A percentile compares a stretch with the other conserved stretches of the same genome.
These are phyloP conservation scores for Penicillium crystallinum DNA, from an alignment of 495 filamentous ascomycete species.

Conservation along the genomic window DNA sequence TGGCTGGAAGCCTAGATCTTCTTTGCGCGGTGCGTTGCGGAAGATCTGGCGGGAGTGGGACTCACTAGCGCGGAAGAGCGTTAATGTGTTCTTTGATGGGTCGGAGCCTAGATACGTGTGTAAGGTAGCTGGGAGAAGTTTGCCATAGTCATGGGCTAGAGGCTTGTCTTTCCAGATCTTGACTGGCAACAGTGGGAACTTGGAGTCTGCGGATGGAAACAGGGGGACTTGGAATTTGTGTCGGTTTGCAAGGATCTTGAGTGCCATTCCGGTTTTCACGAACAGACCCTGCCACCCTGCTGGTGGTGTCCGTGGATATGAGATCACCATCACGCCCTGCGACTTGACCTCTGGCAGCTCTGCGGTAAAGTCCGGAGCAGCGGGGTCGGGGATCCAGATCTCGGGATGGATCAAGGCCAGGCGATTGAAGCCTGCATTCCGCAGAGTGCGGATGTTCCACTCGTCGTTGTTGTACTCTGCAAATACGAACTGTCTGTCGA, in stretches of 20 bases:
- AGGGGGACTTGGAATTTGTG: slow-evolving; percentile 59
- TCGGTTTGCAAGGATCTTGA: slow-evolving; percentile 22
- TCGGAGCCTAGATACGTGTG: slow-evolving; percentile 43
- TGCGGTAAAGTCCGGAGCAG: slow-evolving; percentile 36
- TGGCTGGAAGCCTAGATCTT: slow-evolving; percentile 67
- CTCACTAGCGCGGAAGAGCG: slow-evolving; percentile 67
- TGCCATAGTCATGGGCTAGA: slow-evolving; percentile 41
- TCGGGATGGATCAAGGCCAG: slow-evolving; percentile 71
- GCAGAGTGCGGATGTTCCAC: slow-evolving; percentile 73
- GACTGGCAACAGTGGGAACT: slow-evolving; percentile 58
- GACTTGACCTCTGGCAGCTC: slow-evolving; percentile 34
- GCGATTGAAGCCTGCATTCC: slow-evolving; percentile 63
- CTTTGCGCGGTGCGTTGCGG: slow-evolving; percentile 67
- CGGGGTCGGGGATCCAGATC: slow-evolving; percentile 72
- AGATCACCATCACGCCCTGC: slow-evolving; percentile 35
- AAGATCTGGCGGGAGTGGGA: slow-evolving; percentile 60
- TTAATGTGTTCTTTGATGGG: slow-evolving; percentile 45
- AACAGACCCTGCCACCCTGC: slow-evolving; percentile 4
- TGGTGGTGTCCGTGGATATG: slow-evolving; percentile 27
- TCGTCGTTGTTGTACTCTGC: slow-evolving; percentile 48
- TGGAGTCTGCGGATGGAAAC: slow-evolving; percentile 46
- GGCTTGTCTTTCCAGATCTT: slow-evolving; percentile 74
- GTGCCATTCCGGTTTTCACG: slow-evolving; percentile 12
- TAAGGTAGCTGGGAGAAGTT: slow-evolving; percentile 52
- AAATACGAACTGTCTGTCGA: slow-evolving; percentile 82